phyloP scores from a whole-genome alignment of 75 land plant genomes.

The Pinus albicaulis region DNA sequence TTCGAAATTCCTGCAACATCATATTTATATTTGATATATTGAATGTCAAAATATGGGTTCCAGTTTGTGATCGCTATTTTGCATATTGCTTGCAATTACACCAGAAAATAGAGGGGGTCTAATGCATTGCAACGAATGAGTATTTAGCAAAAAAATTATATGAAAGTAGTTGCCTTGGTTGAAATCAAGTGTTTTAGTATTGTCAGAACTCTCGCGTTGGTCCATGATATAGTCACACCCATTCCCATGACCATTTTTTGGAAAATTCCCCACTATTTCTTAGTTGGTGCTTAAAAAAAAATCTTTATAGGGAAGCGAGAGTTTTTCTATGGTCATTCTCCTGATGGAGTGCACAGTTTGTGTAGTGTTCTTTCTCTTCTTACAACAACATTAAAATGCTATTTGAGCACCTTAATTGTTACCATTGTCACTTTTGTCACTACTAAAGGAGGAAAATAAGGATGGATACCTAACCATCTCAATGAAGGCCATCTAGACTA shows the following conservation, averaged over 20 bases:
- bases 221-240: conserved; percentile 12
- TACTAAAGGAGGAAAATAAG: conserved; percentile 43
- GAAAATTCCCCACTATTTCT: conserved; percentile 77
- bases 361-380: conserved; percentile 63
- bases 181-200: conserved; percentile 36
- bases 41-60: conserved; percentile 81
- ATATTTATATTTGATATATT: conserved; percentile 53
- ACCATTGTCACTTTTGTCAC: conserved; percentile 55
- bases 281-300: conserved; percentile 73
- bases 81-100: conserved; percentile 54
- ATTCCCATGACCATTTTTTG: conserved; percentile 65
- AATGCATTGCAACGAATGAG: conserved; percentile 78
- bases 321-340: conserved; percentile 86
- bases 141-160: conserved; percentile 68
- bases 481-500: conserved; percentile 63
- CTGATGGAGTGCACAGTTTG: conserved; percentile 77
- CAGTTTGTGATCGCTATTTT: conserved; percentile 72
- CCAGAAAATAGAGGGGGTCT: conserved; percentile 63
- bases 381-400: conserved; percentile 64
- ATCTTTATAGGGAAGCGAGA: conserved; percentile 70
- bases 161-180: conserved; percentile 46
- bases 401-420: conserved; percentile 66
- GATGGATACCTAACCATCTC: conserved; percentile 74
- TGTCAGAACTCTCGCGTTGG: conserved; percentile 4
- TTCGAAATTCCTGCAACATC: conserved; percentile 69